Base-by-base conservation (phyloP, 179 eudicot genomes). In the Patellifolia procumbens region DNA sequence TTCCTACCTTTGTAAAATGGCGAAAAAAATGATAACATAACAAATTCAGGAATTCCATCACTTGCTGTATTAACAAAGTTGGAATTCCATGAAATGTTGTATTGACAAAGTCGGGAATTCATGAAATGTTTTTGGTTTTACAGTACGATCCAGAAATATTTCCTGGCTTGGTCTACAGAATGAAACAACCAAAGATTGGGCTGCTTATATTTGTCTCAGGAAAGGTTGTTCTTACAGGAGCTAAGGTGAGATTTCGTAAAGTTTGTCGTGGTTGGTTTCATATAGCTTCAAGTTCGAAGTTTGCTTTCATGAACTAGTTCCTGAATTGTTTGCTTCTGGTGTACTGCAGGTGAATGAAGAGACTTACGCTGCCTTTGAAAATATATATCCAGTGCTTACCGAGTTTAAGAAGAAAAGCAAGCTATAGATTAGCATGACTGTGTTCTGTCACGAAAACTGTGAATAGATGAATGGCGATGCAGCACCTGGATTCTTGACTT, bases 131-230 rank as follows among this genome's bases (percentile, higher is more conserved):
- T 69, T 74, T 67, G 62, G 61, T 26, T 49, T 81, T n/a, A 46
- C 85, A 91, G 96, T 88, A 92, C 82, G 97, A 92, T 76, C 96
- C 97, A 63, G 96, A 92, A 77, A 75, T 92, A 46, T 92, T 92
- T 81, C 97, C 97, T 43, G 97, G 97, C 68, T 78, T 92, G 80
- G 88, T 92, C 49, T 92, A 92, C 76, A 91, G 97, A 39, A 91
- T 92, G 97, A 92, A 89, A 62, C 91, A 92, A 79, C 97, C 97
- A 0, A 91, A 91, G 72, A 86, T 92, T 73, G 94, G 88, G 76
- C 86, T 92, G 73, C 92, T 92, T 35, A 92, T 92, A 45, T 92
- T 92, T 60, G 92, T 91, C 19, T 92, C 97, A 4, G 97, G 97
- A 73, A 92, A 92, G 83, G 86, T 92, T 79, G 97, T 92, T 56